These are phyloP conservation scores for Sporothrix brasiliensis DNA, from an alignment of 2,329 filamentous ascomycete genomes.

Conservation along the genomic window DNA sequence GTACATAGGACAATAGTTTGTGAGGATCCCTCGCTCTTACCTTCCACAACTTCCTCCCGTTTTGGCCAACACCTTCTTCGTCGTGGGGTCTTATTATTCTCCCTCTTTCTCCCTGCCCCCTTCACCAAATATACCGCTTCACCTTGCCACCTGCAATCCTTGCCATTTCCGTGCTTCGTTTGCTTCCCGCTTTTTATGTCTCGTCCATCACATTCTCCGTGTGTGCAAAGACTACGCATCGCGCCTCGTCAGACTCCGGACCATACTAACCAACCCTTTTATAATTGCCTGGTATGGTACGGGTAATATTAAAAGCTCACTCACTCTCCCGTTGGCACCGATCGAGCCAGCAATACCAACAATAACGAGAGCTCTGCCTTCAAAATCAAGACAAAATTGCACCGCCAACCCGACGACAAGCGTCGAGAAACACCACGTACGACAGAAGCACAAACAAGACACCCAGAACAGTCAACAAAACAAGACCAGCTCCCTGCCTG, in stretches of 20 bases:
- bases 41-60: neutral
- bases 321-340: neutral
- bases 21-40: neutral
- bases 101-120: neutral
- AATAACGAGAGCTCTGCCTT: neutral
- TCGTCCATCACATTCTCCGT: neutral
- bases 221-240: neutral
- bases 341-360: slow-evolving; percentile 3
- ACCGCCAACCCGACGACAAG: neutral
- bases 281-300: neutral
- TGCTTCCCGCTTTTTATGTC: neutral
- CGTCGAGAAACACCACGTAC: neutral
- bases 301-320: neutral
- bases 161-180: neutral
- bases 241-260: neutral
- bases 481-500: neutral
- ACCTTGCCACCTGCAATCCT: slow-evolving; percentile 3
- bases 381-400: neutral
- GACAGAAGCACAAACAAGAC: neutral
- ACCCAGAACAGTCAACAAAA: neutral
- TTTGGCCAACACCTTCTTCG: neutral
- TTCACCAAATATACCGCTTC: neutral
- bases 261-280: neutral
- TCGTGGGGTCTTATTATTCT: neutral
- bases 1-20: neutral